Base-by-base conservation (phyloP, 768 basidiomycete species). In the Phlebiopsis gigantea region DNA sequence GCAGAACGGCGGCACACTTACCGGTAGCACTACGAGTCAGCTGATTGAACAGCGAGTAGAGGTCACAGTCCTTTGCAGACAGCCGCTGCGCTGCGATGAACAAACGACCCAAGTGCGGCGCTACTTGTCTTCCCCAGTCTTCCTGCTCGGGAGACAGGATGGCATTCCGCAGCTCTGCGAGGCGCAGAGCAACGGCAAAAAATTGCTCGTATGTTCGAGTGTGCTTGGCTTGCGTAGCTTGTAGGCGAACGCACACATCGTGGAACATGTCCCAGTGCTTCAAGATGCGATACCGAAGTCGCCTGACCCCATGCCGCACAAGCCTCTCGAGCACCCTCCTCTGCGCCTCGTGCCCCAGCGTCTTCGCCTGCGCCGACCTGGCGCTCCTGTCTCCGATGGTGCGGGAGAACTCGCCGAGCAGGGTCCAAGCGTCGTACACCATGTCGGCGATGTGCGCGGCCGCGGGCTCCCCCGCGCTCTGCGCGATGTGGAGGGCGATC, bases 201-300 rank as follows among this genome's bases (percentile, higher is more conserved):
- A 51, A 51, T 10, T 51, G 31, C 12, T 51, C 39, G 50, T 39
- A 51, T 22, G 31, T 51, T 12, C 34, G 31, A 21, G 31, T 30
- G 7, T 30, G 50, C 24, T 51, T 51, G 50, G 24, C 24, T 41
- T 51, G 17, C 50, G 17, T 12, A 21, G 50, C 24, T n/a, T 51
- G 50, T 24, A 51, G n/a, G 19, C 50, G 39, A 10, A 39, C 21
- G 10, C 50, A 51, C 22, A 31, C 30, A 21, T 41, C 15, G 8
- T 51, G 19, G n/a, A 51, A 31, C n/a, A 39, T 30, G 2, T 51
- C 50, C 50, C 50, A 51, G 22, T 51, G 50, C 49, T 51, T 51
- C 9, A 8, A 24, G 19, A 51, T 31, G 9, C 50, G 50, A n/a
- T 24, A 26, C 5, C 50, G 50, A 14, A 51, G 50, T 15, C 22